Base-by-base conservation (phyloP, 2,329 filamentous ascomycete genomes). In the Amylocarpus encephaloides region DNA sequence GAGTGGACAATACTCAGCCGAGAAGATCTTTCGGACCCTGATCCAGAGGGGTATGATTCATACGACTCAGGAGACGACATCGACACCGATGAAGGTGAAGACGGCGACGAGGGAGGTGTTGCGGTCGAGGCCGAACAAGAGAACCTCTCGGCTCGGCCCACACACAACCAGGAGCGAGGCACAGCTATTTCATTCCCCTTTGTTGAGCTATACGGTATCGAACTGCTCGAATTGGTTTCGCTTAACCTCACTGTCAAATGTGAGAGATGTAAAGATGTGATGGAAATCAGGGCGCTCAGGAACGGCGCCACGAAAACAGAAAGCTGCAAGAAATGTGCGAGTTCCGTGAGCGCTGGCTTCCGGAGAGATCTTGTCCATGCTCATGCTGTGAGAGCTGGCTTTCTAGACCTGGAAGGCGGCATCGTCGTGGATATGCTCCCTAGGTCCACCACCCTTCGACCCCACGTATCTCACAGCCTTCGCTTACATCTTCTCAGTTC, bases 121-220 rank as follows among this genome's bases (percentile, higher is more conserved):
- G 68, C 68, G 57, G 65, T 63, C 22, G 68, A 69, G 68, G 34
- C 67, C 52, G 15, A 36, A 45, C 13, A 44, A 49, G 64, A 42
- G 49, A 12, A 46, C 41, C 33, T 50, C 35, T 34, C 57, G 3
- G 52, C 2, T 16, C 35, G 33, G 29, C 26, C 45, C 13, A 19
- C 15, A 11, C 35, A 60, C 2, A 63, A 62, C 40, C 53, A 58
- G n/a, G 86, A 89, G 61, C 74, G 76, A 47, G 88, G 88, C 19
- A 85, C 88, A n/a, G 80, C 86, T 48, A 73, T 94, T 6, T 88
- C 84, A 0, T 89, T 93, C 59, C 88, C 89, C 0, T 82, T 78
- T 22, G 71, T 93, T 51, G 86, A 92, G 61, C 76, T 94, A 1
- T 78, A 88, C 63, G 80, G 84, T 34, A 84, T 93, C 53, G 88